phyloP scores from a whole-genome alignment of 2,329 filamentous ascomycete genomes.

The Podosphaera xanthii region DNA sequence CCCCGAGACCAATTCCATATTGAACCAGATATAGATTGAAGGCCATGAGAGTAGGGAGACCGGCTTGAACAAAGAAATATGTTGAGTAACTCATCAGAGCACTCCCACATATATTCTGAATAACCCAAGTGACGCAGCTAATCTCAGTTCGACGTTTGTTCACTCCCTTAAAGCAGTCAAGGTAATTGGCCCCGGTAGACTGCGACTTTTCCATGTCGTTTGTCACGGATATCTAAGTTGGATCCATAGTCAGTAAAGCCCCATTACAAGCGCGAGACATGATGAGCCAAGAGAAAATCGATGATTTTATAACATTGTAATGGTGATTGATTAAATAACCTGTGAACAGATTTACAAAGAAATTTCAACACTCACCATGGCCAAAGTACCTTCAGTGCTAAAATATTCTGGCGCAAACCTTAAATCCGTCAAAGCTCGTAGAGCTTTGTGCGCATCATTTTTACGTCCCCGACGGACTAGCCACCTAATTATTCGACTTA shows the following conservation, averaged over 20 bases:
- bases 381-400: conserved; percentile 51
- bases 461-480: conserved; percentile 4
- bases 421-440: conserved; percentile 5
- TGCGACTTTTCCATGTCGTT: conserved; percentile 51
- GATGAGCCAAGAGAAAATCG: no score
- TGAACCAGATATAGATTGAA: conserved; percentile 40
- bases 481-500: conserved; percentile 16
- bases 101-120: conserved; percentile 38
- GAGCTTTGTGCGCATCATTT: conserved; percentile 6
- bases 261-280: no score
- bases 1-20: conserved; percentile 24
- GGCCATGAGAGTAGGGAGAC: conserved; percentile 26
- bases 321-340: no score
- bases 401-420: conserved; percentile 6
- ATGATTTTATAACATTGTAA: no score
- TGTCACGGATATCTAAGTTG: conserved; percentile 49
- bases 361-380: conserved; percentile 29
- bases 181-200: conserved; percentile 49
- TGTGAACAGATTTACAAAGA: neutral
- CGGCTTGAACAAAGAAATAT: conserved; percentile 37
- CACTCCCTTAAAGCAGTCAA: conserved; percentile 37
- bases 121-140: conserved; percentile 32
- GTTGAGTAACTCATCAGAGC: conserved; percentile 43
- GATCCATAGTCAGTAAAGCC: neutral
- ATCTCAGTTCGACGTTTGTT: conserved; percentile 29